phyloP scores from a whole-genome alignment of 768 basidiomycete species.

The Suillus brevipes region DNA sequence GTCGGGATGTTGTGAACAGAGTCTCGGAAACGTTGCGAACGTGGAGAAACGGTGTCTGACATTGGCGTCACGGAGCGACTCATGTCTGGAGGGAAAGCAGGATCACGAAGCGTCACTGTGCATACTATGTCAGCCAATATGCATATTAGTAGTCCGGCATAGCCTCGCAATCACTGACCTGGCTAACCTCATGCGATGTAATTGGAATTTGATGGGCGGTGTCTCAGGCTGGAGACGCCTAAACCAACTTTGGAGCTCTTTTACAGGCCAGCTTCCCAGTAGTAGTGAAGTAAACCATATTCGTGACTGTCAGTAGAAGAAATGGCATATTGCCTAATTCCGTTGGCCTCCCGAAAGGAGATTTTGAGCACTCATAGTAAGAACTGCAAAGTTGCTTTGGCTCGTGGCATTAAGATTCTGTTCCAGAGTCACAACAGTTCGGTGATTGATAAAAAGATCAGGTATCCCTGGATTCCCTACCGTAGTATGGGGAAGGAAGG shows the following conservation, averaged over 20 bases:
- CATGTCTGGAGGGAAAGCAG: slow-evolving; percentile 8
- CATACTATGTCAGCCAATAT: neutral
- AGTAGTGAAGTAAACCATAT: neutral
- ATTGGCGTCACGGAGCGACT: neutral
- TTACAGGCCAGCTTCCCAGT: neutral
- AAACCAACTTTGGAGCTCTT: too few species aligned
- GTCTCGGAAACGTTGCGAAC: slow-evolving; percentile 41
- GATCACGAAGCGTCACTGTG: neutral
- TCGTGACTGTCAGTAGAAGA: neutral
- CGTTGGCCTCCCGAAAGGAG: neutral
- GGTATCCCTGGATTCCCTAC: neutral
- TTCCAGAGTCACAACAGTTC: too few species aligned
- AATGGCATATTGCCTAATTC: neutral
- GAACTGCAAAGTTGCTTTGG: neutral
- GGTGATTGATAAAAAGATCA: neutral
- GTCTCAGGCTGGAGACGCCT: neutral
- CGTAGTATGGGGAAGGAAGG: slow-evolving; percentile 1
- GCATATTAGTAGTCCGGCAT: neutral
- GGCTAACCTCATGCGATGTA: neutral
- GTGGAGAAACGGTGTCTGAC: slow-evolving; percentile 4
- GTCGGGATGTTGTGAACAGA: slow-evolving; percentile 53
- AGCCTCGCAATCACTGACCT: neutral
- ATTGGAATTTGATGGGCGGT: neutral
- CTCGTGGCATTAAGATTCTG: too few species aligned
- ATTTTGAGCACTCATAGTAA: neutral